These are phyloP conservation scores for Pythium plurisporium DNA, from an alignment of 352 stramenopile genomes.

Conservation along the genomic window DNA sequence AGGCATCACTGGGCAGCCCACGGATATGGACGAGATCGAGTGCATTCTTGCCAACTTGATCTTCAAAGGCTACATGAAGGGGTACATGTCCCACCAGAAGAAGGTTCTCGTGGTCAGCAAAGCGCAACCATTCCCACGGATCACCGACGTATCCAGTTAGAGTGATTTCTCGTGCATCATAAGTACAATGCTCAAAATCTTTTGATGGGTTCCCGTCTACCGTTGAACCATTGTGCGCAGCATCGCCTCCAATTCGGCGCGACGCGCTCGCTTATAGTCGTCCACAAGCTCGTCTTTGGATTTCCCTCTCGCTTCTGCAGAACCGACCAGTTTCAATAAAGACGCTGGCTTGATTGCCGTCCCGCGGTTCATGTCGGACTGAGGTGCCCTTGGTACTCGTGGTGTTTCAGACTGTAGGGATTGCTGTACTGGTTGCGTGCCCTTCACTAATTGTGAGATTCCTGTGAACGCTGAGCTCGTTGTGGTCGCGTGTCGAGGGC, in stretches of 20 bases:
- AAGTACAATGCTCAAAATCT: no score
- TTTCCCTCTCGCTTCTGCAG: slow-evolving; percentile 31
- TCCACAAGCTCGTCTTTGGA: slow-evolving; percentile 50
- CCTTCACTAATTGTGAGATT: no score
- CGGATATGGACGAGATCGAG: slow-evolving; percentile 96
- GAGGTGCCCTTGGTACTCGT: no score
- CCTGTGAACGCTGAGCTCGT: no score
- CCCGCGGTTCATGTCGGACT: no score
- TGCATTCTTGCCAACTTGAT: slow-evolving; percentile 97
- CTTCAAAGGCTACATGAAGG: slow-evolving; percentile 94
- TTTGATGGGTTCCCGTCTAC: not conserved
- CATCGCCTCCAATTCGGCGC: slow-evolving; percentile 60
- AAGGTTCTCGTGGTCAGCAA: slow-evolving; percentile 96
- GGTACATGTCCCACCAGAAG: slow-evolving; percentile 97
- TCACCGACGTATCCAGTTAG: slow-evolving; percentile 74
- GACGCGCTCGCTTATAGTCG: slow-evolving; percentile 61
- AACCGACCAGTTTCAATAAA: slow-evolving; percentile 56
- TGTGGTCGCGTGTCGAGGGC: slow-evolving; percentile 4
- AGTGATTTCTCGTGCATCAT: no score
- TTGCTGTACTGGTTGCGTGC: no score
- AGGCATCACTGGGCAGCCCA: slow-evolving; percentile 77
- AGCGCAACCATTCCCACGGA: slow-evolving; percentile 89
- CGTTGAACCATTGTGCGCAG: slow-evolving; percentile 55
- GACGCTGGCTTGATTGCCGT: slow-evolving; percentile 37
- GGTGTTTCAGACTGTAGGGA: no score